Base-by-base conservation (phyloP, 805 yeast species). In the Kuraishia capsulata region DNA sequence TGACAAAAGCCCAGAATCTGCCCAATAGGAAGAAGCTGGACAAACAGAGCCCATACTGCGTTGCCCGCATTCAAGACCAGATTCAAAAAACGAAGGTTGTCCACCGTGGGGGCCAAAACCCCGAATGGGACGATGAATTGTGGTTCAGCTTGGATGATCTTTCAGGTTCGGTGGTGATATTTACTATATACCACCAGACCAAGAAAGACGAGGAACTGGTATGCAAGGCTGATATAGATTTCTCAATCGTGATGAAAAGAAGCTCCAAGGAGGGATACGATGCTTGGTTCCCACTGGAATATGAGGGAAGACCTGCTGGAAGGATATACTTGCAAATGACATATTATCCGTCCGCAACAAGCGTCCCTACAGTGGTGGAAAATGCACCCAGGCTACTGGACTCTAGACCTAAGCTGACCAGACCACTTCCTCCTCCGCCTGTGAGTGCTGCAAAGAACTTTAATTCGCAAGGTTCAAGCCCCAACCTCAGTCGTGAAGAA, bases 41-140 rank as follows among this genome's bases (percentile, higher is more conserved):
- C 51, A 92, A 92, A 52, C 98, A 92, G 59, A 82, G 85, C 46
- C 98, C 97, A 2, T 89, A 86, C 60, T 82, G 88, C 43, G 76
- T 90, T 4, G 68, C 85, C 10, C 65, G 97, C 40, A 68, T 92
- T 4, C 90, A 89, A 21, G 86, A 85, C 42, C 73, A 75, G 49
- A 90, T 94, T 8, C 78, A 83, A 45, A 77, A 81, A 51, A 86
- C 97, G 1, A 78, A 77, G 26, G 71, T 86, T 0, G 78, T 84
- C 42, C 71, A 75, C 38, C 64, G 97, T 47, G 98, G 96, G 1
- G 98, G 98, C 2, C 98, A 92, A 54, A 82, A 85, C 4, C 98
- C 98, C 1, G 73, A 67, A 17, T 92, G 97, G 86, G 79, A 85
- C 42, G 78, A 78, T 43, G 87, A 84, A 45, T 65, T 82, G 41